Evolutionary conservation across 179 eudicot species (phyloP), one percentile per base, ranked within the genome.

Genomic region (Beta macrorhiza): DNA sequence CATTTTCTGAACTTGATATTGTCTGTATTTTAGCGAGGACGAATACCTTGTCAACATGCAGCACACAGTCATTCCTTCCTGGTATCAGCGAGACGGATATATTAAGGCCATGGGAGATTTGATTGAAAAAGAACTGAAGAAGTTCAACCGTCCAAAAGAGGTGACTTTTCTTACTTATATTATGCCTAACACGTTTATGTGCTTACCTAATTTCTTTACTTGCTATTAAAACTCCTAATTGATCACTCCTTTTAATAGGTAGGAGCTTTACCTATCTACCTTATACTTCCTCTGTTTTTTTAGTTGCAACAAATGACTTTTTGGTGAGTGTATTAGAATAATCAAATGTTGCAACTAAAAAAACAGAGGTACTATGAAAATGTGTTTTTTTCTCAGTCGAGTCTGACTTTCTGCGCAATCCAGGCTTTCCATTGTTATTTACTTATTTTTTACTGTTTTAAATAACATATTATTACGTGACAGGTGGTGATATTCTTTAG

Each of bases 81-180:
- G 99, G 99, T 96, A 96, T 86, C 99, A 96, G 82, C 97, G 99
- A 72, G 98, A 91, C 88, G 99, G 99, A 78, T 96, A 96, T 77
- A 89, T 91, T 53, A 92, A 94, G 85, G 92, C 99, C 81, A 96
- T 96, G 99, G 91, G 91, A 51, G 87, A 90, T 88, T 85, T 96
- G 84, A 96, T 96, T 75, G 94, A 90, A 85, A 88, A 86, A 72
- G 98, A 96, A 85, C 71, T 96, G 58, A 77, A 58, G 78, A 88
- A 84, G 42, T 96, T 96, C 82, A 88, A 84, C 80, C n/a, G 75
- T 78, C 97, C 97, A 78, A 89, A 90, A 68, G 88, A 94, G 98
- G 99, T 96, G 85, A 85, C 20, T 61, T 58, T 62, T 25, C 3
- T 58, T 29, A 25, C 58, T 75, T 85, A 13, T 73, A 17, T 5